Evolutionary conservation across 2,329 filamentous ascomycete species (phyloP), one percentile per base, ranked within the genome.

Genomic region (Furcasterigmium sp.): DNA sequence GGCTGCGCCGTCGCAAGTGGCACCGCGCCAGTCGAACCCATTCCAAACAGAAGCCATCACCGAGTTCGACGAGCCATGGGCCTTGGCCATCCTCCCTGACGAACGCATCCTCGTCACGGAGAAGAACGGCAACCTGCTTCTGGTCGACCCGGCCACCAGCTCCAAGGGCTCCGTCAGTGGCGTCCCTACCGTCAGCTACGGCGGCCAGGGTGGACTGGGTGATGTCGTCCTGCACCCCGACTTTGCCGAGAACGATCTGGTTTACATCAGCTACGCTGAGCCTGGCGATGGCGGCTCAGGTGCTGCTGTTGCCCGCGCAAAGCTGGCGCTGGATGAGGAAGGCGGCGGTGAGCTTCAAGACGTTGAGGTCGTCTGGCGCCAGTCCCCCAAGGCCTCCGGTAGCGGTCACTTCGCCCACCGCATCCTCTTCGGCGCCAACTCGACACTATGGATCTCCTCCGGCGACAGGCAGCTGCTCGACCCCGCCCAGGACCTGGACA

Each of bases 261-360:
- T 61, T 4, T 61, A 61, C 42, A 45, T 61, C 52, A 60, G 57
- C 56, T 61, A 60, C 49, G 59, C 57, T 46, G 59, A 60, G 48
- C 46, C 43, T 36, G 53, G 55, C 45, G 44, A 19, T 19, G 52
- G 54, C 37, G 50, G 51, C 0, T 29, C 37, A 5, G 56, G 57
- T 29, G 57, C 52, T 30, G 59, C 55, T 40, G 56, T 60, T 42
- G 58, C 59, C 44, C 54, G 58, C 21, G 59, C 56, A 47, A 59
- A 52, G 49, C 52, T 61, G 39, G 55, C 51, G 44, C 53, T 60
- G 21, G 44, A 54, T 51, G 45, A 49, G 53, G 55, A 44, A 49
- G 55, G 53, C 46, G 56, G 56, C 48, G 58, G 57, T 43, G 50
- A 57, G 30, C 54, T 61, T 30, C 51, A 50, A 26, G 52, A 40